Evolutionary conservation across 805 yeast species (phyloP).

Genomic region (Candida alai): DNA sequence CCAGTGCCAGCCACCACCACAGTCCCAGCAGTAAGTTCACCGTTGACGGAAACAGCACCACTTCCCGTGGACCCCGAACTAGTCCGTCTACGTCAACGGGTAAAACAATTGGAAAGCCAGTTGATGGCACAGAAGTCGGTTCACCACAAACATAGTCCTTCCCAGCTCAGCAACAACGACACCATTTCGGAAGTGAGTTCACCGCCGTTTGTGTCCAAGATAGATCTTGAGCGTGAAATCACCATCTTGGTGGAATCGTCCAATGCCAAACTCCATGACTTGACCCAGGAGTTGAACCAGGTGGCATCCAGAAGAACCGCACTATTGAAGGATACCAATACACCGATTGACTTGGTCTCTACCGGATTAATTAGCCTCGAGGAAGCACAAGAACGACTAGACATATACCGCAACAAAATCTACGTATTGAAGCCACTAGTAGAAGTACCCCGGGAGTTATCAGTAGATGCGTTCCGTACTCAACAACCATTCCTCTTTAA

Average conservation of each 20-base stretch:
- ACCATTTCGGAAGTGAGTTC: slow-evolving; percentile 9
- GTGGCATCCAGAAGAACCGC: slow-evolving; percentile 40
- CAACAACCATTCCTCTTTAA: slow-evolving; percentile 60
- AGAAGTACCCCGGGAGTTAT: slow-evolving; percentile 40
- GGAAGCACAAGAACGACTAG: slow-evolving; percentile 56
- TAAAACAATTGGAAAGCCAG: slow-evolving; percentile 8
- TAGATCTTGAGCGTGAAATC: slow-evolving; percentile 41
- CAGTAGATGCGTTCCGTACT: slow-evolving; percentile 46
- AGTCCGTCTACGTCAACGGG: slow-evolving; percentile 2
- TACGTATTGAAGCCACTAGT: slow-evolving; percentile 54
- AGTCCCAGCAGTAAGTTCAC: not conserved
- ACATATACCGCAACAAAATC: slow-evolving; percentile 45
- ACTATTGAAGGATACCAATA: slow-evolving; percentile 21
- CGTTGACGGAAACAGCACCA: slow-evolving; percentile 1
- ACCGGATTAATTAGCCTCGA: slow-evolving; percentile 53
- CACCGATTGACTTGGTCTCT: slow-evolving; percentile 47
- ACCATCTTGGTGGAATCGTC: slow-evolving; percentile 31
- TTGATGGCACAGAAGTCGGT: too few species aligned
- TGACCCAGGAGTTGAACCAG: slow-evolving; percentile 45
- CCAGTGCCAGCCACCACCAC: not conserved
- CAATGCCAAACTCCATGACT: slow-evolving; percentile 31
- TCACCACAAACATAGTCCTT: not conserved
- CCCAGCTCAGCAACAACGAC: slow-evolving; percentile 1
- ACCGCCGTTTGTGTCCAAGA: slow-evolving; percentile 26
- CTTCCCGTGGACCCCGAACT: slow-evolving; percentile 7